Evolutionary conservation across 768 basidiomycete species (phyloP).

Genomic region (Exidia glandulosa): DNA sequence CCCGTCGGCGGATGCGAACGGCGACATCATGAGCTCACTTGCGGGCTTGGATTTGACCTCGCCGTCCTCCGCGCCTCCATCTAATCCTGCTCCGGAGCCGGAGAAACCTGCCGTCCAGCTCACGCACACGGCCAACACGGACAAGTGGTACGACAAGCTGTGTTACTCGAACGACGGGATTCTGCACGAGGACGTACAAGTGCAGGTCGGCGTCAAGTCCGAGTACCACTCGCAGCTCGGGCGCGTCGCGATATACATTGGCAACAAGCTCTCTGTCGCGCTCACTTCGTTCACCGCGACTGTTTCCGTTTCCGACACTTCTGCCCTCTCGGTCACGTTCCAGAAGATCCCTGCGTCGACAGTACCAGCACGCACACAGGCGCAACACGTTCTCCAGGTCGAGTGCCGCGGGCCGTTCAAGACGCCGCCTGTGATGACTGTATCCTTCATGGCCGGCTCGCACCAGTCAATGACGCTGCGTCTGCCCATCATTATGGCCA

Average conservation of each 20-base stretch:
- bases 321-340: slow-evolving; percentile 72
- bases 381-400: slow-evolving; percentile 86
- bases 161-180: slow-evolving; percentile 75
- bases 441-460: slow-evolving; percentile 89
- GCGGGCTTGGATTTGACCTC: slow-evolving; percentile 68
- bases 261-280: slow-evolving; percentile 87
- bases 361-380: slow-evolving; percentile 74
- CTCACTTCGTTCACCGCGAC: slow-evolving; percentile 85
- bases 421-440: slow-evolving; percentile 61
- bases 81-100: slow-evolving; percentile 16
- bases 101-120: slow-evolving; percentile 17
- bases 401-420: slow-evolving; percentile 88
- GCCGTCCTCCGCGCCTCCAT: slow-evolving; percentile 10
- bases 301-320: slow-evolving; percentile 58
- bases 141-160: slow-evolving; percentile 83
- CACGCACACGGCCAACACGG: slow-evolving; percentile 58
- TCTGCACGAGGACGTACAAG: slow-evolving; percentile 88
- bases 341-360: slow-evolving; percentile 82
- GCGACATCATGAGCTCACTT: slow-evolving; percentile 61
- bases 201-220: slow-evolving; percentile 94
- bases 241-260: slow-evolving; percentile 87
- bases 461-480: slow-evolving; percentile 77
- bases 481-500: slow-evolving; percentile 77
- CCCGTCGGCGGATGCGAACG: slow-evolving; percentile 19
- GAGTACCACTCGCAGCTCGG: slow-evolving; percentile 93